Conservation (phyloP, 129 eudicot genomes). For the Escallonia herrerae region DNA sequence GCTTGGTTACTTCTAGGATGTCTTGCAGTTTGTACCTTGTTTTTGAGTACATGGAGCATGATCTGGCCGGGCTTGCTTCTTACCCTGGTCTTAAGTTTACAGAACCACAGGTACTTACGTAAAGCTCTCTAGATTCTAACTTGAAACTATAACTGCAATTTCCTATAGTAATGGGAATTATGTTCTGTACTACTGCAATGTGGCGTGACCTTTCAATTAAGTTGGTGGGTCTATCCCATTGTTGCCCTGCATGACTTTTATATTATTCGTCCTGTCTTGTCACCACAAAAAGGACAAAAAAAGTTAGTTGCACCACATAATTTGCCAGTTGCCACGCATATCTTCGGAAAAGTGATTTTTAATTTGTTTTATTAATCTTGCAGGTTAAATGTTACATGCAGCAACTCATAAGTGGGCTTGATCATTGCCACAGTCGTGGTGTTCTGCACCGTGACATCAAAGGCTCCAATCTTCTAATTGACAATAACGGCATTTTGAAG, state of each 20-base stretch:
- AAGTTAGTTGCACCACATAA: too few relatives aligned
- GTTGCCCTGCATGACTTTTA: too few relatives aligned
- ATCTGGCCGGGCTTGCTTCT: constrained; percentile 82
- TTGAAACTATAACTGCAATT: background rate
- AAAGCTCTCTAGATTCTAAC: background rate
- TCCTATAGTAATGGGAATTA: background rate
- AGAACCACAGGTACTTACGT: constrained; percentile 64
- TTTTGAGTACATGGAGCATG: constrained; percentile 93
- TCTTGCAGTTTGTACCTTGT: constrained; percentile 89
- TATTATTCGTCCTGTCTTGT: too few relatives aligned
- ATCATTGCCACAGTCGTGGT: constrained; percentile 78
- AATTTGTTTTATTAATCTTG: constrained; percentile 10
- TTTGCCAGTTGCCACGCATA: too few relatives aligned
- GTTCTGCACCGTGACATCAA: constrained; percentile 89
- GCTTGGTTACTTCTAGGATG: constrained; percentile 74
- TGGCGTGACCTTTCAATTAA: background rate
- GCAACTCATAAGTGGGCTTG: constrained; percentile 75
- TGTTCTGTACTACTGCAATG: background rate
- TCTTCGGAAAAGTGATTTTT: background rate
- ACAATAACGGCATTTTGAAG: constrained; percentile 67
- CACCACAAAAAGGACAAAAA: too few relatives aligned
- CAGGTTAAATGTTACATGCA: constrained; percentile 82
- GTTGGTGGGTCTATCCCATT: too few relatives aligned
- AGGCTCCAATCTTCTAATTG: constrained; percentile 83
- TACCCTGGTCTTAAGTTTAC: constrained; percentile 69